Percentiles rank a stretch among this genome's conserved stretches.
phyloP scores from a whole-genome alignment of 2,329 filamentous ascomycete genomes.

The Calonectria henricotiae region DNA sequence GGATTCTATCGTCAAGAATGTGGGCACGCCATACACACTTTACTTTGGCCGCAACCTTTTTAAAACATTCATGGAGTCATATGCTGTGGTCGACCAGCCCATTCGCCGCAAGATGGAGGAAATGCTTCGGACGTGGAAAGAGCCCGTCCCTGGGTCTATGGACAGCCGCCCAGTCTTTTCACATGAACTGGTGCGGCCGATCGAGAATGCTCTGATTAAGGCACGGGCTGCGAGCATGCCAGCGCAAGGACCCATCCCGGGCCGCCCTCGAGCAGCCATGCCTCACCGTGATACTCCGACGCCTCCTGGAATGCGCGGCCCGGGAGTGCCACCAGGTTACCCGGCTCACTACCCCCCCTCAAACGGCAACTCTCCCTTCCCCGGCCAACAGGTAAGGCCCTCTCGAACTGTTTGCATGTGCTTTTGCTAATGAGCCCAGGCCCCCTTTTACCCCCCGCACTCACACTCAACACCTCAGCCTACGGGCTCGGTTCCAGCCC shows the following conservation, averaged over 20 bases:
- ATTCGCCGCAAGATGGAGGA: slow-evolving; percentile 95
- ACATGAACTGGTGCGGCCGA: slow-evolving; percentile 87
- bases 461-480: slow-evolving; percentile 62
- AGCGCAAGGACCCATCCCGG: slow-evolving; percentile 65
- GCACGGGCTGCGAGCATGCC: slow-evolving; percentile 76
- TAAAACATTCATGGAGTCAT: slow-evolving; percentile 96
- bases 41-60: slow-evolving; percentile 95
- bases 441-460: slow-evolving; percentile 57
- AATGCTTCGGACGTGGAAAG: slow-evolving; percentile 98
- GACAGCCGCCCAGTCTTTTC: slow-evolving; percentile 95
- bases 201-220: slow-evolving; percentile 95
- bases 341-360: slow-evolving; percentile 52
- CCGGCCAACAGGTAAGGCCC: slow-evolving; percentile 53
- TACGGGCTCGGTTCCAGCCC: slow-evolving; percentile 55
- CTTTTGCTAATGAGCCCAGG: slow-evolving; percentile 40
- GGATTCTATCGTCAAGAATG: slow-evolving; percentile 98
- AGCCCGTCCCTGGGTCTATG: slow-evolving; percentile 93
- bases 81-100: slow-evolving; percentile 86
- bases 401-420: background rate
- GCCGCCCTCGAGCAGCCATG: slow-evolving; percentile 66
- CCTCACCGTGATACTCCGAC: slow-evolving; percentile 83
- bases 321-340: slow-evolving; percentile 47
- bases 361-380: slow-evolving; percentile 55
- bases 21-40: slow-evolving; percentile 96
- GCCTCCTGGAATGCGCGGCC: slow-evolving; percentile 71